Evolutionary conservation across 805 yeast species (phyloP).

Genomic region (Pichia sporocuriosa): DNA sequence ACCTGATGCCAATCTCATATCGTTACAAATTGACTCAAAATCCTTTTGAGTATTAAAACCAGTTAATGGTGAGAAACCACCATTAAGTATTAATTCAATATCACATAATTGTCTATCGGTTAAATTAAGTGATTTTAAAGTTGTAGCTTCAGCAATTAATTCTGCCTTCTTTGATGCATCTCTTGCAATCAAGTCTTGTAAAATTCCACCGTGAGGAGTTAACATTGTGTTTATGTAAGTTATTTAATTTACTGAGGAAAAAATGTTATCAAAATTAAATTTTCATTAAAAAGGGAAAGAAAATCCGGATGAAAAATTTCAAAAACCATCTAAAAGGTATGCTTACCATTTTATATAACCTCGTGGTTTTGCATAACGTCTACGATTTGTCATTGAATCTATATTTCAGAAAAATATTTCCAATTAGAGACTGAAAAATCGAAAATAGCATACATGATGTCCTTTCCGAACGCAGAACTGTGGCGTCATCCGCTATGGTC

Average conservation of each 20-base stretch:
- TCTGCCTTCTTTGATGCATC: conserved; percentile 56
- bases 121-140: conserved; percentile 43
- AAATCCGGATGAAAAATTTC: no score
- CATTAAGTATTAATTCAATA: conserved; percentile 82
- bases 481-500: no score
- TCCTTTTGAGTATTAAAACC: conserved; percentile 65
- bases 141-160: conserved; percentile 52
- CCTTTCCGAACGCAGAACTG: no score
- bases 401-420: no score
- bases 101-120: conserved; percentile 91
- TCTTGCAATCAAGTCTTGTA: conserved; percentile 79
- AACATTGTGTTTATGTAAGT: conserved; percentile 42
- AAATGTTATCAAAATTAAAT: no score
- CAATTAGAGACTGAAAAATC: no score
- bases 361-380: no score
- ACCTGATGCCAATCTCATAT: conserved; percentile 68
- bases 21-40: conserved; percentile 59
- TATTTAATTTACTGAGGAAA: no score
- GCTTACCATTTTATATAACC: no score
- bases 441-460: no score
- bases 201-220: conserved; percentile 86
- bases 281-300: not conserved
- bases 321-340: no score
- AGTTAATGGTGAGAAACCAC: conserved; percentile 84
- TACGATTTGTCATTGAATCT: no score